Evolutionary conservation across 805 yeast species (phyloP).

Genomic region (Maudiozyma pseudohumilis): DNA sequence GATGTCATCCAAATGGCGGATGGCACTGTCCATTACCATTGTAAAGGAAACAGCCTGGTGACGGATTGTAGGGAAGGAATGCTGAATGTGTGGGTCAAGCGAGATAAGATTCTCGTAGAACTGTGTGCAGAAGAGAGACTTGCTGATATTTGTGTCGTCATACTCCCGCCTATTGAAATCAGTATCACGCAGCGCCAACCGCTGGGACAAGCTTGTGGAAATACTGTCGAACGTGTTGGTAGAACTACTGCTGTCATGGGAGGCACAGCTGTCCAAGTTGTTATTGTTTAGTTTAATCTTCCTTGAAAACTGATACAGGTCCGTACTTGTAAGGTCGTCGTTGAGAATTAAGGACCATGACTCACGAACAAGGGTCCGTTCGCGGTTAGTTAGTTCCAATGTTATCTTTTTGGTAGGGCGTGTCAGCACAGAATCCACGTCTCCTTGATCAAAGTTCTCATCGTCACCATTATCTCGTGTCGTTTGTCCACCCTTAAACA

Average conservation of each 20-base stretch:
- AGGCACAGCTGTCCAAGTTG: not conserved
- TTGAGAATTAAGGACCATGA: conserved; percentile 33
- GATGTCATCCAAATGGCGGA: conserved; percentile 53
- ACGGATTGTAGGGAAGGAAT: conserved; percentile 59
- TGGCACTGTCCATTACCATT: conserved; percentile 62
- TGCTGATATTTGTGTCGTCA: conserved; percentile 16
- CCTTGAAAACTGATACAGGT: conserved; percentile 2
- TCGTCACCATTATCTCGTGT: not conserved
- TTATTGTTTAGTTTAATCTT: not conserved
- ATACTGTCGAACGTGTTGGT: not conserved
- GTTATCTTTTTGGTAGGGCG: not conserved
- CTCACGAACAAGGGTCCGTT: conserved; percentile 28
- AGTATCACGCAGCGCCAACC: not conserved
- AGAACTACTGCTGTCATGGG: not conserved
- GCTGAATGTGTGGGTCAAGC: conserved; percentile 51
- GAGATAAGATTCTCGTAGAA: conserved; percentile 59
- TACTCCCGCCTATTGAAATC: not conserved
- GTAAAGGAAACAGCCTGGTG: conserved; percentile 78
- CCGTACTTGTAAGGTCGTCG: conserved; percentile 19
- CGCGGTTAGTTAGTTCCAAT: conserved; percentile 12
- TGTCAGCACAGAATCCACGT: not conserved
- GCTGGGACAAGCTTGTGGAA: not conserved
- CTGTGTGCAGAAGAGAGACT: conserved; percentile 64
- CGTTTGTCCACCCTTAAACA: not conserved
- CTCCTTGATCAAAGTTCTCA: not conserved